Evolutionary conservation across 1,139 yeast species (phyloP), one percentile per base, ranked within the genome.

Genomic region (Diutina catenulata): DNA sequence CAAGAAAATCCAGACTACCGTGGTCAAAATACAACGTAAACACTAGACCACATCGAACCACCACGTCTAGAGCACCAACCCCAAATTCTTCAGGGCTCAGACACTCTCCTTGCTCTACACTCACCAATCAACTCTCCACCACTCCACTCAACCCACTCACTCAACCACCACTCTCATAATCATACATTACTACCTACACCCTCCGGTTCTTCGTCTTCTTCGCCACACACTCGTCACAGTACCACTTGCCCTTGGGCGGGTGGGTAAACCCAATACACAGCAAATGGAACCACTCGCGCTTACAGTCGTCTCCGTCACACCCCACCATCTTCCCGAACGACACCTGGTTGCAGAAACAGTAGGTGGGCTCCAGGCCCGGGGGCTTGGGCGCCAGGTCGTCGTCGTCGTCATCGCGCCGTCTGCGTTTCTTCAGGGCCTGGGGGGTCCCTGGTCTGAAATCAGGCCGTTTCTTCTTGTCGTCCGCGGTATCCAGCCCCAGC

Each of bases 251-350:
- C 59, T 80, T 83, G 5, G 98, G 98, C 8, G 94, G 80, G 40
- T 87, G 82, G 38, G 77, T 76, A 47, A 88, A 71, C 2, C 96
- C 96, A 38, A 87, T 88, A 58, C 98, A 91, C 14, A 95, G 95
- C 52, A 88, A 68, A 60, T 91, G 98, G 64, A 91, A 91, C 98
- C 98, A 91, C 57, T 91, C 97, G 40, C 88, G 69, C 54, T 80
- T 80, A 61, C 98, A 91, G 45, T 80, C 78, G 37, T 82, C 91
- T 3, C 95, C 95, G 53, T 91, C 98, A 60, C 98, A 91, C 3
- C 95, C 98, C 43, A 91, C 96, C 98, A 91, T 91, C 53, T 91
- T 97, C 15, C 98, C 98, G 56, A 83, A 88, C 3, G 97, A 88
- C 1, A 87, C 94, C 55, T 88, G 95, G 55, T 87, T 86, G 62